phyloP scores from a whole-genome alignment of 1,139 yeast species.

The Yamadazyma conglobata region DNA sequence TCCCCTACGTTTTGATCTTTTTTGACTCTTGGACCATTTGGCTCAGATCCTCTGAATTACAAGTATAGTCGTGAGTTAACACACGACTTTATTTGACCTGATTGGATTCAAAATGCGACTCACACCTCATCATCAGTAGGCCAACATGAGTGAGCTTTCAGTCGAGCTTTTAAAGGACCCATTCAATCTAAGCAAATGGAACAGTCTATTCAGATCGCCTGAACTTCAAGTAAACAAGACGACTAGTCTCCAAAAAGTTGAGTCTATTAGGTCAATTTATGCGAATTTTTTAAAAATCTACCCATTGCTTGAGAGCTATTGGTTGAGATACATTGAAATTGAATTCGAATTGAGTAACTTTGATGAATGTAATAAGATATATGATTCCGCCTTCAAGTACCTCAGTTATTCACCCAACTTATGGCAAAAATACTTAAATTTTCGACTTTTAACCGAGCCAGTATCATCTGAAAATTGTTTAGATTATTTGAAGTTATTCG shows the following conservation, averaged over 20 bases:
- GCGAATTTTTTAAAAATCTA: slow-evolving; percentile 55
- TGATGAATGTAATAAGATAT: slow-evolving; percentile 47
- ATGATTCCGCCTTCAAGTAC: slow-evolving; percentile 49
- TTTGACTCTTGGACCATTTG: no score
- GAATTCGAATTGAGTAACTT: slow-evolving; percentile 62
- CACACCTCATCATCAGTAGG: no score
- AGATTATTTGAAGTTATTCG: slow-evolving; percentile 44
- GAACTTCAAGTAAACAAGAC: slow-evolving; percentile 39
- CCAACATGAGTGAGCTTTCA: slow-evolving; percentile 15
- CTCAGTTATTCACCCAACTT: slow-evolving; percentile 57
- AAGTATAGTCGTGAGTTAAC: no score
- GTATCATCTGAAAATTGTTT: slow-evolving; percentile 18
- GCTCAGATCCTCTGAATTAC: no score
- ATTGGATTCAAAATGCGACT: no score
- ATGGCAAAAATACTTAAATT: slow-evolving; percentile 70
- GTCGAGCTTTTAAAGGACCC: slow-evolving; percentile 37
- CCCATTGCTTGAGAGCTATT: slow-evolving; percentile 74
- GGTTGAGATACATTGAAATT: slow-evolving; percentile 72
- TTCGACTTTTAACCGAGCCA: slow-evolving; percentile 43
- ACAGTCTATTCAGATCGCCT: slow-evolving; percentile 37
- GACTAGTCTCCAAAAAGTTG: slow-evolving; percentile 37
- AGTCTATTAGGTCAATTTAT: slow-evolving; percentile 49
- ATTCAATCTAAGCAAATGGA: slow-evolving; percentile 49
- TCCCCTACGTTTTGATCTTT: no score
- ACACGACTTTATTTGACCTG: no score